phyloP scores from a whole-genome alignment of 1,284 basidiomycete genomes.

The Moesziomyces antarcticus region DNA sequence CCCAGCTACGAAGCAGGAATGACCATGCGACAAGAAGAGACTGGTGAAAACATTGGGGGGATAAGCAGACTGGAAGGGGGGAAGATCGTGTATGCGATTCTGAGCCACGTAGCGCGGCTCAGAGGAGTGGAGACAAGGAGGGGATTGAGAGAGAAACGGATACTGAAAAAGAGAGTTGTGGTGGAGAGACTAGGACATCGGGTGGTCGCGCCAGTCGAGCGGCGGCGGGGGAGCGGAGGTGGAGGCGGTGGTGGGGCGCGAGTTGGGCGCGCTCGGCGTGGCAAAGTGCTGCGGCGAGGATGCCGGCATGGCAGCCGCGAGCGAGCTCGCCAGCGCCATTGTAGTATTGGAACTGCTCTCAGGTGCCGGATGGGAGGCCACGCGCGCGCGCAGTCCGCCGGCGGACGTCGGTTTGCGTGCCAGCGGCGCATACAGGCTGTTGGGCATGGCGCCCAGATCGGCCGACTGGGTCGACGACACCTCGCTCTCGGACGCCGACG shows the following conservation, averaged over 20 bases:
- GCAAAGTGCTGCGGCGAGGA: background rate
- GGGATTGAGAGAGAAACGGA: background rate
- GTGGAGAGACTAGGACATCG: background rate
- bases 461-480: conserved; percentile 8
- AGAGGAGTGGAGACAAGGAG: background rate
- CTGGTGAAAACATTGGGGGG: too few relatives aligned
- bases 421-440: conserved; percentile 12
- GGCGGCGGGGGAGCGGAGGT: background rate
- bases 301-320: background rate
- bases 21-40: too few relatives aligned
- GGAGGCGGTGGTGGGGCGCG: background rate
- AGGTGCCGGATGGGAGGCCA: background rate
- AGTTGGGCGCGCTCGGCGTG: background rate
- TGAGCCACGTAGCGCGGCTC: background rate
- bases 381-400: background rate
- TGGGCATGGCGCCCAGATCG: conserved; percentile 2
- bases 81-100: background rate
- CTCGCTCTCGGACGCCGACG: conserved; percentile 25
- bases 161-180: background rate
- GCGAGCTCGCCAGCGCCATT: background rate
- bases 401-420: conserved; percentile 1
- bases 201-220: background rate
- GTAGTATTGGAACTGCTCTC: background rate
- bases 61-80: background rate
- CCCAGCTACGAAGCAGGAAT: too few relatives aligned